A percentile compares a stretch with the other conserved stretches of the same genome.
phyloP scores from a whole-genome alignment of 2,329 filamentous ascomycete species.

The Colletotrichum limetticola region DNA sequence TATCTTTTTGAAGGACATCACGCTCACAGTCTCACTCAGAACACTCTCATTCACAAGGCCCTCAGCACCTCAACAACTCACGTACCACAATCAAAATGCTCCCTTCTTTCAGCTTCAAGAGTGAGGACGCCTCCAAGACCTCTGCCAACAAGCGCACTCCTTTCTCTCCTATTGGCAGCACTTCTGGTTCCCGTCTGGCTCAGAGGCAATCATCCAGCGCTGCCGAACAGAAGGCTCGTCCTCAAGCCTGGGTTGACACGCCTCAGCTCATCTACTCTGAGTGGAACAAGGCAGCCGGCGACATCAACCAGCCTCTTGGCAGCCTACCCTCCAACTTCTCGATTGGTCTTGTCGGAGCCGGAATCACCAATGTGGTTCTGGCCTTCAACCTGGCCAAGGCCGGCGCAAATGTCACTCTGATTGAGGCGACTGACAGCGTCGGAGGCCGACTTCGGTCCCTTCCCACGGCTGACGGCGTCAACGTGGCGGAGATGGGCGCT shows the following conservation, averaged over 20 bases:
- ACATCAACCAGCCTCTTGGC: background rate
- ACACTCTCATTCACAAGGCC: background rate
- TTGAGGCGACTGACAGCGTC: constrained; percentile 5
- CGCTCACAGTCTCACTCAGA: background rate
- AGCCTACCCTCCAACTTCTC: constrained; percentile 1
- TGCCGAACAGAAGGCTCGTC: constrained; percentile 6
- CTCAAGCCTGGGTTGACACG: constrained; percentile 19
- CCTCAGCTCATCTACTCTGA: constrained; percentile 16
- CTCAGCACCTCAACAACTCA: background rate
- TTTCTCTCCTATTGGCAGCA: background rate
- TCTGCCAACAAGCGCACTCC: background rate
- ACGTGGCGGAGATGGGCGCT: constrained; percentile 20
- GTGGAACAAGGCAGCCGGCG: constrained; percentile 11
- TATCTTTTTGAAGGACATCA: background rate
- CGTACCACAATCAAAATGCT: background rate
- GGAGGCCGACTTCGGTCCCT: constrained; percentile 1
- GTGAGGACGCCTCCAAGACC: background rate
- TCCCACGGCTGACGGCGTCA: constrained; percentile 6
- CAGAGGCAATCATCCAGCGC: background rate
- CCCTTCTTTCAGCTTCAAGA: background rate
- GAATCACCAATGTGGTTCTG: background rate
- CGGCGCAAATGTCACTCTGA: background rate
- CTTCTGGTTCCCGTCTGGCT: background rate
- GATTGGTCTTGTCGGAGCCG: background rate
- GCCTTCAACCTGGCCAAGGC: background rate